Base-by-base conservation (phyloP, 192 early-diverging fungal species). In the Obelidium mucronatum region DNA sequence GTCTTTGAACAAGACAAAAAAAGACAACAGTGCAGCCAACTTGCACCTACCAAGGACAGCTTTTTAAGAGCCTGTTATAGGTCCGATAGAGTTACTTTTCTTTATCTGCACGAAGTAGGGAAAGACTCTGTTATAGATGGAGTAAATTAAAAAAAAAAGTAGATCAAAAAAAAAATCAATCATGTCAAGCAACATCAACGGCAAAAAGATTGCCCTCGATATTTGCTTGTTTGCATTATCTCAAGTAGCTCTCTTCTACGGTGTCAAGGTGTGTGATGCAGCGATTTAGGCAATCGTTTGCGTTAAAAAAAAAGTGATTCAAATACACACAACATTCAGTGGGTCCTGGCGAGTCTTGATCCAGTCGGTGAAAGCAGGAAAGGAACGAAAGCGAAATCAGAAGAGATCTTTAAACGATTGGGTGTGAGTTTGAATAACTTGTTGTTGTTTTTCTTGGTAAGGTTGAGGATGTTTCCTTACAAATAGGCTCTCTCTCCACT, bases 211-310 rank as follows among this genome's bases (percentile, higher is more conserved):
- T 30, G 54, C 40, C 34, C 28, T 78, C 33, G 73, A 61, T 92
- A 90, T 93, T 26, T 82, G 91, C n/a, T 75, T 94, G 24, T 91
- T 98, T 79, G 96, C 94, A 24, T 72, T 95, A 24, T 93, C 94
- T 36, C 95, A 98, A 71, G 91, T 96, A 17, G 92, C 92, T 13
- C 91, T 95, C 67, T 96, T 93, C 83, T 82, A 78, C 76, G 80
- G 80, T 2, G 91, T 98, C 82, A 92, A 93, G 70, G 77, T 78
- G 30, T 11, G 55, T 31, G 40, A 15, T 48, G 11, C 0, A 44
- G 17, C n/a, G n/a, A n/a, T n/a, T n/a, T n/a, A n/a, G n/a, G n/a
- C n/a, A n/a, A n/a, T n/a, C n/a, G n/a, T n/a, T n/a, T n/a, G n/a
- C n/a, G n/a, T n/a, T n/a, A n/a, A n/a, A n/a, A n/a, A n/a, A n/a